A percentile compares a stretch with the other conserved stretches of the same genome.
Evolutionary conservation across 1,139 yeast genomes (phyloP).

Genomic region (Suhomyces chickasaworum): DNA sequence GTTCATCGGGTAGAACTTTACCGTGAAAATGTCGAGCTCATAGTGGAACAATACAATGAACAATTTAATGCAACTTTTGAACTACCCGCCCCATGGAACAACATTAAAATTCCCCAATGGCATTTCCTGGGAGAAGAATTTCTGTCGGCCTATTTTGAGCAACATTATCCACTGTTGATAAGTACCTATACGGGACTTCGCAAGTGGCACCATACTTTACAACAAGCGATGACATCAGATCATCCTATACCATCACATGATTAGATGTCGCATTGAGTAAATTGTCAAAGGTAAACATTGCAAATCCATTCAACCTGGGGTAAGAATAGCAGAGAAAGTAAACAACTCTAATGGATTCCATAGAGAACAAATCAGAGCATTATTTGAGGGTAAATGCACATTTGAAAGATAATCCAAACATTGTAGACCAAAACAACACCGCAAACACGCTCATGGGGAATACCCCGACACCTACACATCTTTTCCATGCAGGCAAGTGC

Average conservation of each 20-base stretch:
- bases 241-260: conserved; percentile 8
- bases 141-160: neutral
- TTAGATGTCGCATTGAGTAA: neutral
- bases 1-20: conserved; percentile 10
- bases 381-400: neutral
- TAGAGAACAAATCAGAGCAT: neutral
- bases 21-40: conserved; percentile 6
- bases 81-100: conserved; percentile 6
- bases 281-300: neutral
- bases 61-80: conserved; percentile 8
- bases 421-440: neutral
- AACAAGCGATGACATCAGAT: conserved; percentile 13
- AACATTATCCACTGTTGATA: conserved; percentile 11
- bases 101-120: neutral
- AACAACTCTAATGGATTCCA: neutral
- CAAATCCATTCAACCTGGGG: neutral
- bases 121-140: neutral
- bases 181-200: conserved; percentile 16
- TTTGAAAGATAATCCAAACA: neutral
- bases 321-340: neutral
- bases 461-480: neutral
- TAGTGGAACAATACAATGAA: conserved; percentile 1
- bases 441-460: neutral
- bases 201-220: conserved; percentile 1
- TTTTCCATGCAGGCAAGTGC: neutral